phyloP scores from a whole-genome alignment of 108 stramenopile genomes.

The Licmophora abbreviata region DNA sequence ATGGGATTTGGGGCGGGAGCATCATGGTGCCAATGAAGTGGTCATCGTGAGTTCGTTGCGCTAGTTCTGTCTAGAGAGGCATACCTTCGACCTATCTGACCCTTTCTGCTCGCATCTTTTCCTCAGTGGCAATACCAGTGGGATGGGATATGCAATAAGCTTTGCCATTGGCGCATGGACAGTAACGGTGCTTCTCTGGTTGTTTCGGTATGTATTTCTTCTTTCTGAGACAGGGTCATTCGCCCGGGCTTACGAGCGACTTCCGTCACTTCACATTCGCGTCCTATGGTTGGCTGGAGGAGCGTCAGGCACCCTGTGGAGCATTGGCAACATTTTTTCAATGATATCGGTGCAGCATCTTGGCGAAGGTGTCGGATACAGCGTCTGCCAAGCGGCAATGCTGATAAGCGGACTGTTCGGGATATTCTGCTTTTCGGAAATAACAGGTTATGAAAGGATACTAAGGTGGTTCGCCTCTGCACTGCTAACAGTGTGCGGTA shows the following conservation, averaged over 20 bases:
- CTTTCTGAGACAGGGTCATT: slow-evolving; percentile 19
- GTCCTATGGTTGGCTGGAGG: slow-evolving; percentile 49
- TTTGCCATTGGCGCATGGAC: slow-evolving; percentile 69
- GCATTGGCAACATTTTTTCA: slow-evolving; percentile 65
- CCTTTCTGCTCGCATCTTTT: no score
- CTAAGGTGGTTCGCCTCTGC: slow-evolving; percentile 68
- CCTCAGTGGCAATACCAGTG: slow-evolving; percentile 33
- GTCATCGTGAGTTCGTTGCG: no score
- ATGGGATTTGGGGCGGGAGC: slow-evolving; percentile 41
- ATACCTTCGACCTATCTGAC: no score
- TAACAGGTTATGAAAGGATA: slow-evolving; percentile 34
- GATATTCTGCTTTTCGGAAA: slow-evolving; percentile 68
- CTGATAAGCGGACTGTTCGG: slow-evolving; percentile 65
- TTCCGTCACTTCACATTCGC: slow-evolving; percentile 46
- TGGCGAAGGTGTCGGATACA: slow-evolving; percentile 80
- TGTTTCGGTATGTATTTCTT: slow-evolving; percentile 34
- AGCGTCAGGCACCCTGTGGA: slow-evolving; percentile 35
- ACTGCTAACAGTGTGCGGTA: slow-evolving; percentile 44
- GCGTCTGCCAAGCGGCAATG: slow-evolving; percentile 35
- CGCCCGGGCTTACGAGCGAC: slow-evolving; percentile 24
- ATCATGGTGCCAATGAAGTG: slow-evolving; percentile 54
- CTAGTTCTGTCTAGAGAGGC: no score
- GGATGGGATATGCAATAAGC: slow-evolving; percentile 57
- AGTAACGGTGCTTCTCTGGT: slow-evolving; percentile 49
- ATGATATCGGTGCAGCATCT: slow-evolving; percentile 66